Conservation (phyloP, 106 monocot species). For the Iris macrosiphon region DNA sequence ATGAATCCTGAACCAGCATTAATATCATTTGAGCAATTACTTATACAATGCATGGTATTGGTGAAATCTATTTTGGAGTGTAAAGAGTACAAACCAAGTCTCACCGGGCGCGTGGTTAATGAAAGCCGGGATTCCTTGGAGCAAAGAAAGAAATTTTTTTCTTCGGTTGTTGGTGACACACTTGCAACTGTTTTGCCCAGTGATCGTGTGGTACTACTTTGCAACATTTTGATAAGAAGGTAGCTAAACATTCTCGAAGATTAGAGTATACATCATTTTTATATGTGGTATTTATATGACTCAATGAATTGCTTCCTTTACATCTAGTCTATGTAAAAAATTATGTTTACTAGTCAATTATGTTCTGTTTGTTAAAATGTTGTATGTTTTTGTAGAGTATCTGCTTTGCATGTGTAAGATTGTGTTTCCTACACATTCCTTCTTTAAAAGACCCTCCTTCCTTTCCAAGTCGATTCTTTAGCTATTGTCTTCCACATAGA, state of each 20-base stretch:
- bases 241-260: constrained; percentile 7
- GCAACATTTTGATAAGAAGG: constrained; percentile 89
- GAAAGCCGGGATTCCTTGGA: constrained; percentile 45
- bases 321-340: too few relatives aligned
- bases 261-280: too few relatives aligned
- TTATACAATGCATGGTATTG: constrained; percentile 94
- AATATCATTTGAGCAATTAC: constrained; percentile 53
- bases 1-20: constrained; percentile 59
- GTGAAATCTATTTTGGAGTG: constrained; percentile 82
- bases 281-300: too few relatives aligned
- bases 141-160: constrained; percentile 59
- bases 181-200: constrained; percentile 51
- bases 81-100: constrained; percentile 75
- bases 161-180: constrained; percentile 35
- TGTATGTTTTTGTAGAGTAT: too few relatives aligned
- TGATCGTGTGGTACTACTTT: constrained; percentile 66
- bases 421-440: too few relatives aligned
- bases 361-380: too few relatives aligned
- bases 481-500: too few relatives aligned
- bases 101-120: constrained; percentile 69
- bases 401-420: too few relatives aligned
- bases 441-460: too few relatives aligned
- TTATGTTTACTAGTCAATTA: too few relatives aligned
- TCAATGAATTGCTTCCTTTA: too few relatives aligned
- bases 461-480: too few relatives aligned